Evolutionary conservation across 2,329 filamentous ascomycete genomes (phyloP).

Genomic region (Tolypocladium paradoxum): DNA sequence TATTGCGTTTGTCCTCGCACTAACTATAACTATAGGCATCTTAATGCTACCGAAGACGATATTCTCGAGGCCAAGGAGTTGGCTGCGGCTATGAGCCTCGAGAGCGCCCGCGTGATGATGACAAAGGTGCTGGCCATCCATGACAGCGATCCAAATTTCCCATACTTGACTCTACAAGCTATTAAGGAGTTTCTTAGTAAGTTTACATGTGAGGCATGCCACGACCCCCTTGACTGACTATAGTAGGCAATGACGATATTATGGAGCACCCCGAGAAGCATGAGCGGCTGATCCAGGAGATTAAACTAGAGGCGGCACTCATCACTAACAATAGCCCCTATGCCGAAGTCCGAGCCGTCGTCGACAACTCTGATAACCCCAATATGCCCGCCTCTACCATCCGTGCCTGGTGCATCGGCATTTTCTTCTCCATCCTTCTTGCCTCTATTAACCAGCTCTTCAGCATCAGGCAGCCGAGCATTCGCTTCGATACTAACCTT

Average conservation of each 20-base stretch:
- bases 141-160: conserved; percentile 27
- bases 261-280: conserved; percentile 25
- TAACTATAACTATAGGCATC: conserved; percentile 2
- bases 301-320: conserved; percentile 40
- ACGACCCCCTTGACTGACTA: background rate
- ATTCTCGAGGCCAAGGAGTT: conserved; percentile 30
- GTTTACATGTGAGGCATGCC: conserved; percentile 2
- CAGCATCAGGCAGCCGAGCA: conserved; percentile 39
- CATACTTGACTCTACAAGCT: conserved; percentile 20
- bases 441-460: conserved; percentile 46
- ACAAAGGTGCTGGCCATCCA: conserved; percentile 22
- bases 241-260: conserved; percentile 16
- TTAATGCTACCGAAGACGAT: conserved; percentile 31
- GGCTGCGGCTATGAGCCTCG: conserved; percentile 22
- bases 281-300: conserved; percentile 31
- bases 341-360: conserved; percentile 42
- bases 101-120: conserved; percentile 23
- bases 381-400: conserved; percentile 37
- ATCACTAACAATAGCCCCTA: conserved; percentile 45
- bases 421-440: conserved; percentile 33
- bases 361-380: conserved; percentile 43
- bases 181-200: conserved; percentile 24
- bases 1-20: background rate
- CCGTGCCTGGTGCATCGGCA: conserved; percentile 38
- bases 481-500: conserved; percentile 38